These are phyloP conservation scores for Babesia sp. DNA, from an alignment of 169 alveolate genomes.

Conservation along the genomic window DNA sequence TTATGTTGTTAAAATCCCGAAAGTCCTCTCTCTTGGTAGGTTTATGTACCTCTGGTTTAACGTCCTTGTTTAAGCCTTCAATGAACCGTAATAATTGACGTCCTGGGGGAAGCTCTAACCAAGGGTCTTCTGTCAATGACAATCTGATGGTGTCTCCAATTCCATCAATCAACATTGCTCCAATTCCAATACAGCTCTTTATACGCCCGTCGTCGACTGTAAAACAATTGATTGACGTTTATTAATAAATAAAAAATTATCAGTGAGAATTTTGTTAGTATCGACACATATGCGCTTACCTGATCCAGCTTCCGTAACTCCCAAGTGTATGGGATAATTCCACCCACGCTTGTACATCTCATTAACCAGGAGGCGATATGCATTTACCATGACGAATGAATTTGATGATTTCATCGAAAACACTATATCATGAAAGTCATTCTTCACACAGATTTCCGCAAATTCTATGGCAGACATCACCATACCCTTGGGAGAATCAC, in stretches of 20 bases:
- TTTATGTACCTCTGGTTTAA: neutral
- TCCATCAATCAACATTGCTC: conserved; percentile 83
- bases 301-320: conserved; percentile 88
- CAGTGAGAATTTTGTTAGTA: neutral
- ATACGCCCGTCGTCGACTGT: conserved; percentile 82
- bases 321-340: conserved; percentile 82
- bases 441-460: conserved; percentile 75
- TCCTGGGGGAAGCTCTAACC: conserved; percentile 79
- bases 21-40: conserved; percentile 5
- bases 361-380: conserved; percentile 78
- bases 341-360: conserved; percentile 70
- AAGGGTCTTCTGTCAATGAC: conserved; percentile 86
- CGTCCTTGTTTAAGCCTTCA: conserved; percentile 8
- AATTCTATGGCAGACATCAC: conserved; percentile 84
- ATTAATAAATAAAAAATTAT: neutral
- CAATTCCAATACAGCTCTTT: conserved; percentile 82
- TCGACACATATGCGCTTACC: conserved; percentile 54
- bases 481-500: conserved; percentile 86
- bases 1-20: conserved; percentile 62
- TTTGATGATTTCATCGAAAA: conserved; percentile 84
- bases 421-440: conserved; percentile 74
- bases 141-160: conserved; percentile 86
- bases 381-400: conserved; percentile 78
- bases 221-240: neutral
- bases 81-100: conserved; percentile 49